Evolutionary conservation across 2,329 filamentous ascomycete genomes (phyloP).

Genomic region (Sporothrix inflata): DNA sequence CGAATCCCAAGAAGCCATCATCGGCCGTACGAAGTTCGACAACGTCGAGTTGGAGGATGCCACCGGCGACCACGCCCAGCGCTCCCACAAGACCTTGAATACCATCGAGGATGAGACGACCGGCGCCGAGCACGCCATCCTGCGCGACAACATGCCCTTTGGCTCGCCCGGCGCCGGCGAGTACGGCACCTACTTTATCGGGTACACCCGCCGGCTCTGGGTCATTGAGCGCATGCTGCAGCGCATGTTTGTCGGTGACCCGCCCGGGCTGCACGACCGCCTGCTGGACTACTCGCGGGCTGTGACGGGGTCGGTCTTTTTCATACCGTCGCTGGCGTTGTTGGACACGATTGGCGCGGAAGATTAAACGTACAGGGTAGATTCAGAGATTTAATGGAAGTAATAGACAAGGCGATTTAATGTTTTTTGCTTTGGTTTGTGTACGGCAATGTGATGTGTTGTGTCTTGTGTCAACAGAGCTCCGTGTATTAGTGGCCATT

Average conservation of each 20-base stretch:
- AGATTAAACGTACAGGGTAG: background rate
- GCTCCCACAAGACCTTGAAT: slow-evolving; percentile 58
- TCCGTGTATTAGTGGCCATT: background rate
- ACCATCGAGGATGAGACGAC: slow-evolving; percentile 54
- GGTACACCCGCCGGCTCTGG: slow-evolving; percentile 57
- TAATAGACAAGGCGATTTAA: no score
- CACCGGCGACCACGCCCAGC: slow-evolving; percentile 46
- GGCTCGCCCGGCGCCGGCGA: slow-evolving; percentile 54
- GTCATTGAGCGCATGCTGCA: slow-evolving; percentile 62
- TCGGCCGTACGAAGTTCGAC: slow-evolving; percentile 61
- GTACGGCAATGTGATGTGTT: no score
- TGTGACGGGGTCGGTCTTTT: slow-evolving; percentile 57
- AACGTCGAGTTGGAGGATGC: slow-evolving; percentile 59
- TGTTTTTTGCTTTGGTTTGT: no score
- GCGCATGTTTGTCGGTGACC: slow-evolving; percentile 60
- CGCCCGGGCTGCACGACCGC: slow-evolving; percentile 57
- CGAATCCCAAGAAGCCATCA: slow-evolving; percentile 58
- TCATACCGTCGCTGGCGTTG: slow-evolving; percentile 50
- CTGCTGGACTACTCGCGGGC: slow-evolving; percentile 59
- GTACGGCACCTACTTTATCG: slow-evolving; percentile 63
- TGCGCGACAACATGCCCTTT: slow-evolving; percentile 65
- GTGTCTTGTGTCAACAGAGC: no score
- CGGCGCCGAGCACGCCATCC: slow-evolving; percentile 56
- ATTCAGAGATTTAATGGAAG: background rate
- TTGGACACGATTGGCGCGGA: slow-evolving; percentile 35